Evolutionary conservation across 176 grass and related monocot genomes (phyloP).

Genomic region (Dactylis glomerata): DNA sequence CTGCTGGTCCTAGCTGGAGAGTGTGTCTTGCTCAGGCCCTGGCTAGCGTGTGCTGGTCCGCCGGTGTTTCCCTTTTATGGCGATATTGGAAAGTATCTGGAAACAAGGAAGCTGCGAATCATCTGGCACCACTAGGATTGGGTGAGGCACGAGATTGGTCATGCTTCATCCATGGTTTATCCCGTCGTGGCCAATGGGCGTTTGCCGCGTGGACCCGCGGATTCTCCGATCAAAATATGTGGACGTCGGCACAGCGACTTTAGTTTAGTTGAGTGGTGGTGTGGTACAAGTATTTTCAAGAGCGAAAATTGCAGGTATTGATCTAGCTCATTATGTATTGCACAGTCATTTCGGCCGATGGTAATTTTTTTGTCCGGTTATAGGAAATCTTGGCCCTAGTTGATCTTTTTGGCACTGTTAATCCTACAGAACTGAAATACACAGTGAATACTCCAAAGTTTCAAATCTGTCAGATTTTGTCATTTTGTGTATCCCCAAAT

Average conservation of each 20-base stretch:
- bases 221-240: background rate
- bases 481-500: too few relatives aligned
- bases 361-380: background rate
- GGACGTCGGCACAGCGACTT: background rate
- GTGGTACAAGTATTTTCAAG: background rate
- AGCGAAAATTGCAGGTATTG: background rate
- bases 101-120: conserved; percentile 36
- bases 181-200: conserved; percentile 33
- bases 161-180: conserved; percentile 42
- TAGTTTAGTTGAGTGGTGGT: background rate
- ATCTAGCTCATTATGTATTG: background rate
- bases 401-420: background rate
- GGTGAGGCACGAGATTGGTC: conserved; percentile 49
- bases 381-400: background rate
- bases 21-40: conserved; percentile 4
- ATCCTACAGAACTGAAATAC: background rate
- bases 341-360: background rate
- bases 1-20: background rate
- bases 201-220: conserved; percentile 38
- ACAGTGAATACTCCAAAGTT: too few relatives aligned
- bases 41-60: conserved; percentile 29
- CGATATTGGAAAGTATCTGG: conserved; percentile 26
- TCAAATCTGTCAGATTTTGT: too few relatives aligned
- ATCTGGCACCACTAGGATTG: conserved; percentile 36
- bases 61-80: conserved; percentile 34